phyloP scores from a whole-genome alignment of 352 stramenopile species.

The Phytophthora citrophthora region DNA sequence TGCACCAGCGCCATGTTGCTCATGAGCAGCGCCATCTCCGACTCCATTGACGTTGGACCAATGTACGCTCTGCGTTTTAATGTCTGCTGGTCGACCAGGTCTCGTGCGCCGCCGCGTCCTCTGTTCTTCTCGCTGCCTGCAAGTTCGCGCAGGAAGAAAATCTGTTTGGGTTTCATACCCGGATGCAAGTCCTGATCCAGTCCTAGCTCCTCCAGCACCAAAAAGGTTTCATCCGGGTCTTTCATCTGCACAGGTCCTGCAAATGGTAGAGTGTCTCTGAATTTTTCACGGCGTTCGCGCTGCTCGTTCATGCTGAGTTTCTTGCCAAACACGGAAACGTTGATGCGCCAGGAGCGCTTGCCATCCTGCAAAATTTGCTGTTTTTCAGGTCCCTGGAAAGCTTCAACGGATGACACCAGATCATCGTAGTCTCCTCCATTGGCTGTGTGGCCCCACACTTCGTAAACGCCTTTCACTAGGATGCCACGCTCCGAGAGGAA shows the following conservation, averaged over 20 bases:
- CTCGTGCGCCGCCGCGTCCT: conserved; percentile 66
- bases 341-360: conserved; percentile 74
- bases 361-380: conserved; percentile 50
- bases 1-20: conserved; percentile 85
- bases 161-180: conserved; percentile 52
- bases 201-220: conserved; percentile 80
- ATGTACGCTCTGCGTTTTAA: conserved; percentile 96
- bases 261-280: conserved; percentile 67
- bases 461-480: conserved; percentile 84
- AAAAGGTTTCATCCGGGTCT: conserved; percentile 68
- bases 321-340: conserved; percentile 78
- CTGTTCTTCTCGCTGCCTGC: conserved; percentile 78
- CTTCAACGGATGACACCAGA: conserved; percentile 53
- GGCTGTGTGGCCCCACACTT: conserved; percentile 67
- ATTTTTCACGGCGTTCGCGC: conserved; percentile 49
- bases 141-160: conserved; percentile 77
- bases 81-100: conserved; percentile 91
- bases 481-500: conserved; percentile 83
- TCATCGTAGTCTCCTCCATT: conserved; percentile 46
- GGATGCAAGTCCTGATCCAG: conserved; percentile 53
- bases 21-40: conserved; percentile 97
- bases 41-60: conserved; percentile 97
- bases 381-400: conserved; percentile 48
- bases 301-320: conserved; percentile 82
- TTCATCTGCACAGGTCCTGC: conserved; percentile 76